A percentile compares a stretch with the other conserved stretches of the same genome.
These are phyloP conservation scores for Paecilomyces formosus DNA, from an alignment of 2,329 filamentous ascomycete genomes.

Conservation along the genomic window DNA sequence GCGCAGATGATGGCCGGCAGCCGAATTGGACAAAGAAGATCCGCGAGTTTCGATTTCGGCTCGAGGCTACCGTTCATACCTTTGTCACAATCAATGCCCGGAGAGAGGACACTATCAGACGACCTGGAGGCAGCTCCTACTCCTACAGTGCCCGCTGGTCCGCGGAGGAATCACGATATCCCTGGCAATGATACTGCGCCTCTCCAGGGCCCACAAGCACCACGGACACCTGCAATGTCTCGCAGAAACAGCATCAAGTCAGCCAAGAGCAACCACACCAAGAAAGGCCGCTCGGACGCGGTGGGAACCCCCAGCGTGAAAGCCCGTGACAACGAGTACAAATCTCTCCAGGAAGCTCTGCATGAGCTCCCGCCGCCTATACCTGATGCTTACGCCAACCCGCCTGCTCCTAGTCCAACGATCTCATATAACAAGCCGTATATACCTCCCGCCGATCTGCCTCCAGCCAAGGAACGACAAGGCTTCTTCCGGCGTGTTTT, in stretches of 20 bases:
- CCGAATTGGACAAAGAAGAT: slow-evolving; percentile 30
- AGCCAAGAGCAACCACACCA: slow-evolving; percentile 27
- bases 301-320: slow-evolving; percentile 28
- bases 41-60: slow-evolving; percentile 39
- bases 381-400: slow-evolving; percentile 35
- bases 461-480: slow-evolving; percentile 57
- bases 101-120: slow-evolving; percentile 19
- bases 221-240: slow-evolving; percentile 26
- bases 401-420: slow-evolving; percentile 46
- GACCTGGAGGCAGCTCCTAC: slow-evolving; percentile 78
- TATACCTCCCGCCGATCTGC: slow-evolving; percentile 33
- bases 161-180: slow-evolving; percentile 48
- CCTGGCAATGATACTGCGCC: slow-evolving; percentile 22
- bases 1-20: slow-evolving; percentile 39
- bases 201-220: slow-evolving; percentile 14
- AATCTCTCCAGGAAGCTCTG: slow-evolving; percentile 15
- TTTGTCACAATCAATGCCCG: slow-evolving; percentile 12
- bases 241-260: slow-evolving; percentile 39
- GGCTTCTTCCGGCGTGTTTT: slow-evolving; percentile 95
- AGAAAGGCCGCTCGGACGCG: slow-evolving; percentile 32
- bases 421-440: slow-evolving; percentile 45
- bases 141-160: slow-evolving; percentile 74
- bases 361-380: slow-evolving; percentile 33
- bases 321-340: slow-evolving; percentile 22
- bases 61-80: slow-evolving; percentile 23